phyloP scores from a whole-genome alignment of 441 rosid species.

The Capsella rubella region DNA sequence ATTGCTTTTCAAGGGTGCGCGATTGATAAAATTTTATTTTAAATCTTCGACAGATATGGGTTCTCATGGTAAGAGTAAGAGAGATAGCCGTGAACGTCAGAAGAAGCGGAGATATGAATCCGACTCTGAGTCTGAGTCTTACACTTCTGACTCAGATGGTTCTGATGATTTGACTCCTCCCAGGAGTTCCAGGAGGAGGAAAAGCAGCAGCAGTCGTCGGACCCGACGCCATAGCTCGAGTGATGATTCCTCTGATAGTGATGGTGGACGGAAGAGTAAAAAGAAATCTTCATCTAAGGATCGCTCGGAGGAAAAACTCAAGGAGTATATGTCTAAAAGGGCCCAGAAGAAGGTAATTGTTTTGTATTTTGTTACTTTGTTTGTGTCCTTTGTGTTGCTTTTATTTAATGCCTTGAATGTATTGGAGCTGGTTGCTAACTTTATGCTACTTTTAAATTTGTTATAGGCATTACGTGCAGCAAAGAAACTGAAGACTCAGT shows the following conservation, averaged over 20 bases:
- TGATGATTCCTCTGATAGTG: conserved; percentile 45
- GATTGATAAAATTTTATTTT: neutral
- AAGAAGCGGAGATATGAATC: conserved; percentile 48
- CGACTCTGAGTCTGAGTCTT: conserved; percentile 44
- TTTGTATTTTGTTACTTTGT: neutral
- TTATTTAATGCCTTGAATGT: neutral
- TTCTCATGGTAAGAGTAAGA: conserved; percentile 47
- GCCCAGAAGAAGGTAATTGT: conserved; percentile 79
- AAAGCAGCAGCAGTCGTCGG: conserved; percentile 47
- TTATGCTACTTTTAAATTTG: conserved; percentile 19
- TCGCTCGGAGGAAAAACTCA: conserved; percentile 66
- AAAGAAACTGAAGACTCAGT: conserved; percentile 76
- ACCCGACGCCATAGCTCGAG: conserved; percentile 44
- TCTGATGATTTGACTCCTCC: conserved; percentile 35
- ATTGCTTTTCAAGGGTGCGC: neutral
- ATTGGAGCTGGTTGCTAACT: conserved; percentile 22
- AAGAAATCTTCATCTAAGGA: conserved; percentile 56
- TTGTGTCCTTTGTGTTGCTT: neutral
- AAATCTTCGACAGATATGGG: conserved; percentile 26
- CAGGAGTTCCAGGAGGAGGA: conserved; percentile 42
- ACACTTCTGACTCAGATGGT: conserved; percentile 36
- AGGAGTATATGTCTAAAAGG: conserved; percentile 73
- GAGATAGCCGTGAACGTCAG: conserved; percentile 33
- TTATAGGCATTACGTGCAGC: conserved; percentile 73
- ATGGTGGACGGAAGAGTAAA: conserved; percentile 49